Base-by-base conservation (phyloP, 2,329 filamentous ascomycete species). In the Zasmidium angulare region DNA sequence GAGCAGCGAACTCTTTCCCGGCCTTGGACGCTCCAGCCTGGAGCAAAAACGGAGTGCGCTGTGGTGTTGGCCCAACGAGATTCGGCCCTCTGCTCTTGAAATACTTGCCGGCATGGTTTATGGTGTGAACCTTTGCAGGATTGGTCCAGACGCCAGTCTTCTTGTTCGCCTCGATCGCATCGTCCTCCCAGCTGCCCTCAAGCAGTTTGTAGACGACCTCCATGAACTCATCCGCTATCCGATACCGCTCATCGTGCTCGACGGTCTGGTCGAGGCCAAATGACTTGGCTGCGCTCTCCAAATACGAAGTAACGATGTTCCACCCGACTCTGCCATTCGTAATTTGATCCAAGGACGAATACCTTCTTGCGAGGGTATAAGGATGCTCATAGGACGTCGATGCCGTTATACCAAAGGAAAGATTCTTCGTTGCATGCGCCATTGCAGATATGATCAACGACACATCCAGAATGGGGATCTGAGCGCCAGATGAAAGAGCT, bases 381-480 rank as follows among this genome's bases (percentile, higher is more conserved):
- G 75, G 75, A 26, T 69, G 63, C 47, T 75, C 72, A 59, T 76
- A 77, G 6, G 71, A 75, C 1, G 74, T 75, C n/a, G 65, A 71
- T 1, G 72, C 70, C 1, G 75, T 77, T 12, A 77, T 64, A 2
- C 72, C 73, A 54, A 76, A 76, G 3, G 67, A 70, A 7, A 82
- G 71, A 20, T 74, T 76, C 61, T 79, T 75, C 0, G 80, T 75
- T 11, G 68, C 71, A 3, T 78, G 73, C 6, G 79, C 78, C 75
- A 81, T 76, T 1, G 79, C 79, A 0, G 79, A 72, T 12, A 82
- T 72, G 23, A 70, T 55, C 23, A 69, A 59, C 22, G 63, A 64
- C 21, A 68, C 60, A 70, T 90, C 87, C 56, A 87, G 87, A 14
- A 88, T 83, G 0, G 87, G 87, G 79, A 85, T 89, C 71, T 90